Conservation (phyloP, 345 rosid genomes). For the Acer saccharum region DNA sequence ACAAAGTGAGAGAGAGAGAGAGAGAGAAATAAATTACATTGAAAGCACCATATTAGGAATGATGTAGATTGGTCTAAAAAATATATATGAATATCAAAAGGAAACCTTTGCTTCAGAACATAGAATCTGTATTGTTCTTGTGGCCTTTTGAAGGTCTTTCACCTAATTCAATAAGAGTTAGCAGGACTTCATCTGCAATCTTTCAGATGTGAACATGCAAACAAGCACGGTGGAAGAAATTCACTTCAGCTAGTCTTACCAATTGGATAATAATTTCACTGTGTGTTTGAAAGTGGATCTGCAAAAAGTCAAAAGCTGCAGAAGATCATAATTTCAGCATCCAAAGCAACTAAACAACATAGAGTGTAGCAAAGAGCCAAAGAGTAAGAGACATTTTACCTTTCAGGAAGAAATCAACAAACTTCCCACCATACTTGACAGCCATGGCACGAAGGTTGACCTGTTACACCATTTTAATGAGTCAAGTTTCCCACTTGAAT, state of each 20-base stretch:
- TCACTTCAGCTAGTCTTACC: constrained; percentile 41
- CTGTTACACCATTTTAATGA: constrained; percentile 36
- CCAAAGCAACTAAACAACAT: constrained; percentile 11
- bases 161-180: constrained; percentile 44
- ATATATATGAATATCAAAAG: constrained; percentile 1
- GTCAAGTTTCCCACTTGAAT: constrained; percentile 10
- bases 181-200: background rate
- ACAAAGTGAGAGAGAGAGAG: constrained; percentile 8
- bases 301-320: constrained; percentile 74
- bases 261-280: constrained; percentile 58
- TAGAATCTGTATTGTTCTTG: constrained; percentile 79
- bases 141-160: constrained; percentile 86
- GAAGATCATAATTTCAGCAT: constrained; percentile 22
- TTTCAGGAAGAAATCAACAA: constrained; percentile 74
- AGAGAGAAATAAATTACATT: constrained; percentile 10
- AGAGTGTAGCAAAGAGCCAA: constrained; percentile 11
- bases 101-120: constrained; percentile 94
- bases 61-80: background rate
- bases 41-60: background rate
- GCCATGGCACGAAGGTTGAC: constrained; percentile 73
- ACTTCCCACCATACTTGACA: constrained; percentile 86
- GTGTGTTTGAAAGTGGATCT: constrained; percentile 64
- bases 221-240: constrained; percentile 1
- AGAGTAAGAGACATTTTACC: constrained; percentile 34
- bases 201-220: background rate